Evolutionary conservation across 352 stramenopile species (phyloP).

Genomic region (Thalassiosira oceanica): DNA sequence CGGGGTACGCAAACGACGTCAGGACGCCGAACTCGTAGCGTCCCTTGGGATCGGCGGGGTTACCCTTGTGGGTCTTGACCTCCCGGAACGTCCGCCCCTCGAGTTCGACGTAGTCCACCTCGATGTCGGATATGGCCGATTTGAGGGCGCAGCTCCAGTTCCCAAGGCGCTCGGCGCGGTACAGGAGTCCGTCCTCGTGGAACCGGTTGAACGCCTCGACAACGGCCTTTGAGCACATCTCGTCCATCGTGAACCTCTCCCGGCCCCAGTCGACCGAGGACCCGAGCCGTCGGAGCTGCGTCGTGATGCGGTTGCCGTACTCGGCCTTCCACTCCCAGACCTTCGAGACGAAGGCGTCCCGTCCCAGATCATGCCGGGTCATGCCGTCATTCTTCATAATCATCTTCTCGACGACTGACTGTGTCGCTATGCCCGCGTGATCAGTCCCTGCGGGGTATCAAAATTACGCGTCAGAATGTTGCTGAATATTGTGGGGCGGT

Average conservation of each 20-base stretch:
- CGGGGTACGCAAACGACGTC: conserved; percentile 95
- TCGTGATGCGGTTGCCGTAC: conserved; percentile 94
- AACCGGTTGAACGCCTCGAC: conserved; percentile 96
- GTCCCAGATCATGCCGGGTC: conserved; percentile 91
- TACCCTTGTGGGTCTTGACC: conserved; percentile 92
- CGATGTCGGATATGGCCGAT: conserved; percentile 88
- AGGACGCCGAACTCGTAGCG: conserved; percentile 99
- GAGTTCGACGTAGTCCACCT: conserved; percentile 98
- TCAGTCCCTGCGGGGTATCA: conserved; percentile 82
- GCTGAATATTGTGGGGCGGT: not conserved
- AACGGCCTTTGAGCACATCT: conserved; percentile 92
- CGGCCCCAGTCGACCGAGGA: conserved; percentile 94
- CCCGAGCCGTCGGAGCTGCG: conserved; percentile 90
- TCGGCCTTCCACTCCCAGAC: conserved; percentile 98
- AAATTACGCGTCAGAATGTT: no score
- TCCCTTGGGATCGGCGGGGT: conserved; percentile 84
- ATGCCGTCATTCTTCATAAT: conserved; percentile 91
- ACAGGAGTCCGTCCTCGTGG: conserved; percentile 96
- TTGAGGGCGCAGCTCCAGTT: conserved; percentile 99
- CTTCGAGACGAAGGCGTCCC: conserved; percentile 94
- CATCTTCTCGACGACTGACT: conserved; percentile 98
- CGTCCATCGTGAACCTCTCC: conserved; percentile 98
- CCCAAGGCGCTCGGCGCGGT: conserved; percentile 93
- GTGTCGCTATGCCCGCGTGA: conserved; percentile 99
- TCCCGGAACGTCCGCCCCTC: conserved; percentile 92